phyloP scores from a whole-genome alignment of 139 green algal species.

The Chlorella ohadii region DNA sequence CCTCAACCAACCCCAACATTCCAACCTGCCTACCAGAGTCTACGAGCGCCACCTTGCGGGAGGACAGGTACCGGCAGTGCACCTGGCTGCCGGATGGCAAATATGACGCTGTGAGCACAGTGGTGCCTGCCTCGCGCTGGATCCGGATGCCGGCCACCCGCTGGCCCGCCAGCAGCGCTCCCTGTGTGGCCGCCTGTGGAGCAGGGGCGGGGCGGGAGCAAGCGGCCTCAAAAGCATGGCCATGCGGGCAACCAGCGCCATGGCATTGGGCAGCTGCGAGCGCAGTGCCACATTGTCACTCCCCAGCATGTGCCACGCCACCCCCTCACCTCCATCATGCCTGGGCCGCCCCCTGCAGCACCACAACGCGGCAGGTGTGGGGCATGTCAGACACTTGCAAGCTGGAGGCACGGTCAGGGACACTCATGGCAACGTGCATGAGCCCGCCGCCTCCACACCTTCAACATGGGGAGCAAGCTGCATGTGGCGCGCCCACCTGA shows the following conservation, averaged over 20 bases:
- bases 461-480: too few species aligned
- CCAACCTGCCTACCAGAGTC: conserved; percentile 51
- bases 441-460: too few species aligned
- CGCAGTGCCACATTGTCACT: too few species aligned
- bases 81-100: conserved; percentile 48
- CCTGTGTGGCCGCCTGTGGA: background rate
- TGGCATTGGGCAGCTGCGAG: too few species aligned
- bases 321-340: conserved; percentile 69
- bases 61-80: conserved; percentile 66
- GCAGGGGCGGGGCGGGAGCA: too few species aligned
- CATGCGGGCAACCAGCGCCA: too few species aligned
- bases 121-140: conserved; percentile 72
- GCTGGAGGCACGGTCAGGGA: too few species aligned
- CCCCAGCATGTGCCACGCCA: too few species aligned
- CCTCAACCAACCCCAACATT: too few species aligned
- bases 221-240: too few species aligned
- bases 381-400: background rate
- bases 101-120: conserved; percentile 63
- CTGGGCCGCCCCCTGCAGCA: conserved; percentile 55
- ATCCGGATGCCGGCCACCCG: conserved; percentile 73
- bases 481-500: conserved; percentile 36
- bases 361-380: background rate
- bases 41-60: conserved; percentile 66
- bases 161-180: conserved; percentile 46
- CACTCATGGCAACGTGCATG: too few species aligned